Conservation (phyloP, 2,329 filamentous ascomycete genomes). For the Epichloe uncinata region DNA sequence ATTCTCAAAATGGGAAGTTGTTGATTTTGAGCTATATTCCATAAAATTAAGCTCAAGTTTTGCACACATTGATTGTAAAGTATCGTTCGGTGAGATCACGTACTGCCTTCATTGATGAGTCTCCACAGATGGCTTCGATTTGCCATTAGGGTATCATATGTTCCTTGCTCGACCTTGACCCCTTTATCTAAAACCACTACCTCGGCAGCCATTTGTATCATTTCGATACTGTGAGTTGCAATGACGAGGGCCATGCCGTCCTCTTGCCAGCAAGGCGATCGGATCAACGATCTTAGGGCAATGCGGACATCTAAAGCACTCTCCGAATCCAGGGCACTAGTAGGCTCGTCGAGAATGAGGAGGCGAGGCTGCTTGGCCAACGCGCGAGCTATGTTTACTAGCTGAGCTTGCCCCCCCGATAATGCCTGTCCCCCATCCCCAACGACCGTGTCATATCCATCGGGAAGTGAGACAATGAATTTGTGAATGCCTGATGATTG, state of each 20-base stretch:
- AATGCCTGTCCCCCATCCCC: conserved; percentile 68
- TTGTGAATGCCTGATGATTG: conserved; percentile 55
- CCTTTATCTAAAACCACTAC: conserved; percentile 60
- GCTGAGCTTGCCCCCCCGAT: conserved; percentile 73
- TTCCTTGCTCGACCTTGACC: conserved; percentile 52
- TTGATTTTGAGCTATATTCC: too few relatives aligned
- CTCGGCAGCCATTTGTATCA: conserved; percentile 71
- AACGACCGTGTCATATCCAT: conserved; percentile 47
- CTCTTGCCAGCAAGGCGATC: conserved; percentile 5
- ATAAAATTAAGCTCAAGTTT: too few relatives aligned
- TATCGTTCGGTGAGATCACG: background rate
- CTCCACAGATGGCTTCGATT: conserved; percentile 32
- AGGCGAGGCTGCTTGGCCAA: conserved; percentile 58
- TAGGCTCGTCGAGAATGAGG: conserved; percentile 78
- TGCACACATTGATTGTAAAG: background rate
- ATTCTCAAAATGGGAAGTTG: background rate
- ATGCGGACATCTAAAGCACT: conserved; percentile 50
- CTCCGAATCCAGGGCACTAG: conserved; percentile 61
- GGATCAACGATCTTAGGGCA: conserved; percentile 44
- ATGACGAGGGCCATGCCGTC: conserved; percentile 55
- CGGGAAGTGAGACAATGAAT: conserved; percentile 59
- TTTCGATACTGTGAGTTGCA: conserved; percentile 69
- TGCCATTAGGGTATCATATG: conserved; percentile 45
- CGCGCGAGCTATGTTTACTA: conserved; percentile 69
- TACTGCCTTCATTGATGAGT: conserved; percentile 25